Conservation (phyloP, 768 basidiomycete species). For the Auriscalpium vulgare region DNA sequence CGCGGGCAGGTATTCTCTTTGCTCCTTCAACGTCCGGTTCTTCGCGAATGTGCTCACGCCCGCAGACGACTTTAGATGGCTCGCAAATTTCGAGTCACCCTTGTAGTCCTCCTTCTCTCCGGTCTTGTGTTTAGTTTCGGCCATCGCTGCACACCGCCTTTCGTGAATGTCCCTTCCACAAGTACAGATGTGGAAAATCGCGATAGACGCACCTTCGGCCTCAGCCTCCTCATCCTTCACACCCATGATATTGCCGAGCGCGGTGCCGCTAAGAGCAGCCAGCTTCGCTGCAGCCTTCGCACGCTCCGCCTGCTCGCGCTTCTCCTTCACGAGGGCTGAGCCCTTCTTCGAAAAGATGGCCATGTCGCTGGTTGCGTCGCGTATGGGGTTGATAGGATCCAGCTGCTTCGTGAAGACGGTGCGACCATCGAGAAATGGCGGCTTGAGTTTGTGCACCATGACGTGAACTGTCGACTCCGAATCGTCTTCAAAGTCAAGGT, state of each 20-base stretch:
- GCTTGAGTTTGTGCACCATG: constrained; percentile 94
- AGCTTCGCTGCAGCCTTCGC: constrained; percentile 95
- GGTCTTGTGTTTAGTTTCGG: constrained; percentile 38
- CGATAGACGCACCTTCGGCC: constrained; percentile 66
- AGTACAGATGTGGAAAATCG: constrained; percentile 24
- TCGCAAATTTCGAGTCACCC: constrained; percentile 96
- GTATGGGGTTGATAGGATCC: constrained; percentile 94
- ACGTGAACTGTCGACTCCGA: constrained; percentile 95
- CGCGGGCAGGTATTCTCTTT: constrained; percentile 93
- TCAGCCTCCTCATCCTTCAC: constrained; percentile 92
- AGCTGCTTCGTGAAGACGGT: constrained; percentile 95
- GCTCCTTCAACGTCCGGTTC: constrained; percentile 82
- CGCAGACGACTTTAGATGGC: constrained; percentile 74
- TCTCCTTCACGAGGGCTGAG: constrained; percentile 89
- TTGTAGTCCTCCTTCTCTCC: constrained; percentile 68
- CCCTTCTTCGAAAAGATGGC: constrained; percentile 96
- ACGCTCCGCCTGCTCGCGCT: constrained; percentile 92
- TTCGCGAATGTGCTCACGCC: constrained; percentile 79
- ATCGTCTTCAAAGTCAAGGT: constrained; percentile 95
- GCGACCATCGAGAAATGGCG: constrained; percentile 95
- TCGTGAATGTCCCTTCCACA: too few species aligned
- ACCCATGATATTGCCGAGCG: constrained; percentile 96
- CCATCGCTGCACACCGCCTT: constrained; percentile 30
- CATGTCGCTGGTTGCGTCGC: constrained; percentile 90
- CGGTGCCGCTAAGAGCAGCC: constrained; percentile 84